Conservation (phyloP, 257 asterid species). For the Solanum rostratum region DNA sequence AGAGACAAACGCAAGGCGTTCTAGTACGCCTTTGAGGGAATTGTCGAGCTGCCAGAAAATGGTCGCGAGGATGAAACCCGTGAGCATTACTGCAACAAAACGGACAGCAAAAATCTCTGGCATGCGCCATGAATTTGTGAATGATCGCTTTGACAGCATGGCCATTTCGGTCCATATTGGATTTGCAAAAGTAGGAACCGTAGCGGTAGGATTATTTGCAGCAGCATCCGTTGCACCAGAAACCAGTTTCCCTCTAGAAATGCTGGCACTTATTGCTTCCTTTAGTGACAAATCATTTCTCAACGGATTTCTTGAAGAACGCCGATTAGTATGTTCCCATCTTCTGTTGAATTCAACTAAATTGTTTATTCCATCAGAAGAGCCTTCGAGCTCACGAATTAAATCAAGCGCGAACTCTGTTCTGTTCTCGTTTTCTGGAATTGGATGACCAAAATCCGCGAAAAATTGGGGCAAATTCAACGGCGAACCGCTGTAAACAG, state of each 20-base stretch:
- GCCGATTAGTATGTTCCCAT: slow-evolving; percentile 2
- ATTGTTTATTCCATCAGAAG: slow-evolving; percentile 15
- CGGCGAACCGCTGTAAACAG: slow-evolving; percentile 29
- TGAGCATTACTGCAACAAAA: slow-evolving; percentile 22
- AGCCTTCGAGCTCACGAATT: slow-evolving; percentile 23
- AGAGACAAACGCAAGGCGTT: slow-evolving; percentile 23
- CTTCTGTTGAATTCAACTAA: slow-evolving; percentile 24
- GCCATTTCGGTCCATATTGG: slow-evolving; percentile 30
- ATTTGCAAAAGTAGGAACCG: slow-evolving; percentile 26
- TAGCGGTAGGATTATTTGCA: neutral
- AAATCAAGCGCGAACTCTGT: slow-evolving; percentile 31
- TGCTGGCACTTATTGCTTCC: slow-evolving; percentile 26
- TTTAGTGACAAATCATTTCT: slow-evolving; percentile 7
- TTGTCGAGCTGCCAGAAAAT: slow-evolving; percentile 25
- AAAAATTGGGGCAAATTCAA: slow-evolving; percentile 10
- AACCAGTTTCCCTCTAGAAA: slow-evolving; percentile 30
- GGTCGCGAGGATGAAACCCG: slow-evolving; percentile 31
- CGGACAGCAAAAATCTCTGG: slow-evolving; percentile 28
- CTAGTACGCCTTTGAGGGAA: slow-evolving; percentile 31
- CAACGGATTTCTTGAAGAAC: neutral
- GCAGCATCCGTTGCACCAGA: slow-evolving; percentile 16
- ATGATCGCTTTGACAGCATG: slow-evolving; percentile 15
- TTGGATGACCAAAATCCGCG: slow-evolving; percentile 25
- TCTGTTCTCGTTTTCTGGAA: slow-evolving; percentile 26
- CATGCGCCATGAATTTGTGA: slow-evolving; percentile 25